Evolutionary conservation across 495 filamentous ascomycete genomes (phyloP).

Genomic region (Tuber brumale): DNA sequence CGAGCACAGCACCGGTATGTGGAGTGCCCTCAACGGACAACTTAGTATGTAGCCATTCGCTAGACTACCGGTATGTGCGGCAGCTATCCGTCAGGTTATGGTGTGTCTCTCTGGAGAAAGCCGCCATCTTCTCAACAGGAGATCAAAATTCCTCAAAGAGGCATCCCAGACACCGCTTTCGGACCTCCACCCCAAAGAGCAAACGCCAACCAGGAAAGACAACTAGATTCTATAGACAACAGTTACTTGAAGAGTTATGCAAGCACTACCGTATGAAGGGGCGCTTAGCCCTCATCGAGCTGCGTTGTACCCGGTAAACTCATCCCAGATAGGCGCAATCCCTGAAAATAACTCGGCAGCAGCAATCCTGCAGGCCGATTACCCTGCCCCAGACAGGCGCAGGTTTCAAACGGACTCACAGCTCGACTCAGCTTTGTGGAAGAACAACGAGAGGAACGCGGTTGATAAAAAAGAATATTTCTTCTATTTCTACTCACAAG

Average conservation of each 20-base stretch:
- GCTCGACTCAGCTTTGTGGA: too few species aligned
- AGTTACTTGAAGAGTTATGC: background rate
- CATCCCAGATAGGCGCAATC: too few species aligned
- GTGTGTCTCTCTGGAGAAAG: background rate
- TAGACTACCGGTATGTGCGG: background rate
- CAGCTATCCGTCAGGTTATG: background rate
- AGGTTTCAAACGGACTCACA: too few species aligned
- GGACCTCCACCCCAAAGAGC: background rate
- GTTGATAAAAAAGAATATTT: too few species aligned
- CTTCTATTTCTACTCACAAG: too few species aligned
- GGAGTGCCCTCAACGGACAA: background rate
- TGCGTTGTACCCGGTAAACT: too few species aligned
- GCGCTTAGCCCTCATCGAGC: too few species aligned
- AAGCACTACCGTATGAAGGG: too few species aligned
- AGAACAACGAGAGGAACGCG: too few species aligned
- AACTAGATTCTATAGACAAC: background rate
- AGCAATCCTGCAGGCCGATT: too few species aligned
- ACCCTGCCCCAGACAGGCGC: too few species aligned
- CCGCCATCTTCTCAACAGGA: background rate
- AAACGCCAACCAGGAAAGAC: background rate
- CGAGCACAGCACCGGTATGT: background rate
- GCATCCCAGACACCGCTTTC: background rate
- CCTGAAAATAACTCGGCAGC: too few species aligned
- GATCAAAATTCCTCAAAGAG: background rate
- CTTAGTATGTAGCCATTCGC: background rate